phyloP scores from a whole-genome alignment of 768 basidiomycete species.

The Cantharellus cinnabarinus region DNA sequence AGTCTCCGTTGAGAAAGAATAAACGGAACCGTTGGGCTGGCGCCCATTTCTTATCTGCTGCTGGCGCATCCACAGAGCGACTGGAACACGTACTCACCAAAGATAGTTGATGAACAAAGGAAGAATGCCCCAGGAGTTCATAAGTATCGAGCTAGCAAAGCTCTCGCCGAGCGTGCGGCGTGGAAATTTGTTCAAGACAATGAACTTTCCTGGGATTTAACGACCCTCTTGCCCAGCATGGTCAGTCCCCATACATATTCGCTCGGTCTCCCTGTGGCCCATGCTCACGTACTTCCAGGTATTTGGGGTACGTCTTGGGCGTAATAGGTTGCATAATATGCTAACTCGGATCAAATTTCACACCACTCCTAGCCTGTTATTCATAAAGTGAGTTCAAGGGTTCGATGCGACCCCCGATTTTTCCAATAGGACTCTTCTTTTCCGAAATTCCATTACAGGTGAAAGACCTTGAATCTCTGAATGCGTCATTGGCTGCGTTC shows the following conservation, averaged over 20 bases:
- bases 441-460: background rate
- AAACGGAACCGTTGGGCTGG: too few species aligned
- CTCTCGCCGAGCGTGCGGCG: conserved; percentile 15
- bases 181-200: conserved; percentile 14
- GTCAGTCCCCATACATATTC: background rate
- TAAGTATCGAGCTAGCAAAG: conserved; percentile 15
- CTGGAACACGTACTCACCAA: conserved; percentile 16
- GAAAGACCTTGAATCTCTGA: background rate
- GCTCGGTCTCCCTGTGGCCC: background rate
- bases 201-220: conserved; percentile 10
- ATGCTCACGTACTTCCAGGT: background rate
- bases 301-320: background rate
- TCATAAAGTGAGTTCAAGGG: too few species aligned
- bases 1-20: too few species aligned
- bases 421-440: too few species aligned
- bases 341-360: background rate
- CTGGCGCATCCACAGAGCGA: conserved; percentile 11
- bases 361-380: too few species aligned
- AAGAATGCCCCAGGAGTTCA: conserved; percentile 10
- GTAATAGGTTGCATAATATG: background rate
- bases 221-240: background rate
- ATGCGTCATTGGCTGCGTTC: background rate
- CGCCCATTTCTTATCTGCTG: background rate
- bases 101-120: conserved; percentile 15
- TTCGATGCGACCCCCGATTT: too few species aligned